Base-by-base conservation (phyloP, 331 rosid species). In the Rosa hybrid region DNA sequence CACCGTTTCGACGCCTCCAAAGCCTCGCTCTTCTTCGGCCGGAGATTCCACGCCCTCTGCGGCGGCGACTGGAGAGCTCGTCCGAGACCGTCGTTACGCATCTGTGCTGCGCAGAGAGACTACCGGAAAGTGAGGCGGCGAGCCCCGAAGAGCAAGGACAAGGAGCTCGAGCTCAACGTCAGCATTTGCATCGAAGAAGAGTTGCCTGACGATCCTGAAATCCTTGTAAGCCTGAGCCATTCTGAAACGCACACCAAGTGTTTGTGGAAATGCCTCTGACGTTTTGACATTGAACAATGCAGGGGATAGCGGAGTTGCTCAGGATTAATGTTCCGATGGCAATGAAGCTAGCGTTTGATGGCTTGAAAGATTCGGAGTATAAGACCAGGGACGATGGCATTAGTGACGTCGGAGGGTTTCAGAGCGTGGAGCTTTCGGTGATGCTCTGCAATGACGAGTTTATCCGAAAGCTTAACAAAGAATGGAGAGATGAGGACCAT, bases 401-500 rank as follows among this genome's bases (percentile, higher is more conserved):
- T 63, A 76, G 67, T 38, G 94, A 90, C 50, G 90, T 91, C 80
- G 99, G 93, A 60, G 89, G 89, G 41, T 95, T 88, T 51, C 84
- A 91, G 42, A 86, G 91, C 75, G 92, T 91, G 34, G 99, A 92
- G 88, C 81, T 95, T 81, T 92, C 96, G 3, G 84, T 92, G 84
- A 91, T 95, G 77, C 96, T 95, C 34, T 95, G 94, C 81, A 95
- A 95, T 27, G 96, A 95, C 16, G 90, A 87, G 41, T 93, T 93
- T 84, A 95, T 95, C 64, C 77, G 82, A 23, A 91, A 89, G 83
- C 97, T 93, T 74, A 95, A 95, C 79, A 93, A 90, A 76, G 98
- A 95, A 71, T 91, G 99, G 98, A 90, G 99, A 87, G 90, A 87
- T 34, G 98, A 95, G 86, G 99, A 95, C 84, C 97, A 86, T 8